These are phyloP conservation scores for Termitomyces sp. DNA, from an alignment of 768 basidiomycete species.

Conservation along the genomic window DNA sequence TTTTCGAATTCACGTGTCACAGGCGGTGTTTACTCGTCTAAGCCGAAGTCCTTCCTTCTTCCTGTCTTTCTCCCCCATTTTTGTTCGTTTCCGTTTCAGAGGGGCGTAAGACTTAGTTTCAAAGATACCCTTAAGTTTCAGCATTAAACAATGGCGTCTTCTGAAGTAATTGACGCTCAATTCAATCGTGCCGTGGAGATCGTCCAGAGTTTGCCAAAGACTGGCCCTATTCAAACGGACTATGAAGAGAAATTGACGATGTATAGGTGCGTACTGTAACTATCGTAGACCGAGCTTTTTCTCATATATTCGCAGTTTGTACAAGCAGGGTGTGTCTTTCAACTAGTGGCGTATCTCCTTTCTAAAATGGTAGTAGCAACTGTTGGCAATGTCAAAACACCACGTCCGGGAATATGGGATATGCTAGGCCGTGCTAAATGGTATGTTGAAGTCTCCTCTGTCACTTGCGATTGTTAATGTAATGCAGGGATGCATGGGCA, in stretches of 20 bases:
- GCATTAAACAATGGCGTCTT: conserved; percentile 49
- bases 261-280: conserved; percentile 62
- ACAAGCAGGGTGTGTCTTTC: conserved; percentile 78
- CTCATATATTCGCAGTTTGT: conserved; percentile 49
- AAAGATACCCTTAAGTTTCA: neutral
- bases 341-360: neutral
- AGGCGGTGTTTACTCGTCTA: neutral
- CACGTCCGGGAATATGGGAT: conserved; percentile 85
- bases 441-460: conserved; percentile 35
- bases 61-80: neutral
- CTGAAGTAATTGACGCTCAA: conserved; percentile 71
- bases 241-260: conserved; percentile 94
- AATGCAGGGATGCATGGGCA: conserved; percentile 86
- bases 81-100: neutral
- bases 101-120: neutral
- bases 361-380: conserved; percentile 48
- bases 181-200: conserved; percentile 95
- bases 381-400: conserved; percentile 76
- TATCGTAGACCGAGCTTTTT: neutral
- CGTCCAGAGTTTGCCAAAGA: conserved; percentile 88
- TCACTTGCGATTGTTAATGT: conserved; percentile 5
- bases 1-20: conserved; percentile 5
- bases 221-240: conserved; percentile 90
- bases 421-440: conserved; percentile 93
- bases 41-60: neutral